phyloP scores from a whole-genome alignment of 345 rosid species.

The Salix exigua region DNA sequence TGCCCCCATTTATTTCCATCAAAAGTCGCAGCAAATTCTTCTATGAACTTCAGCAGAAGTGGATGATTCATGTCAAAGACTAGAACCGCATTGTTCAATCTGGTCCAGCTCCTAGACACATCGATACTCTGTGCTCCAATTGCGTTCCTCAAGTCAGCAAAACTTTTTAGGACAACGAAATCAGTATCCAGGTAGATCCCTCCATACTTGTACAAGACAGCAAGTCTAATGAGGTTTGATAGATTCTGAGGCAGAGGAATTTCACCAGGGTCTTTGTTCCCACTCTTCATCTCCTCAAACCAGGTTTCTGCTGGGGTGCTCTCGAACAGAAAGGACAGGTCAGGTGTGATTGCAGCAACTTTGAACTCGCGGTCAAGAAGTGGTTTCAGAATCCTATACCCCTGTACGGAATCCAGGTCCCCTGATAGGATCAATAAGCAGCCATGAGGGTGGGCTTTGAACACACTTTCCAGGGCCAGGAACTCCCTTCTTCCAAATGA shows the following conservation, averaged over 20 bases:
- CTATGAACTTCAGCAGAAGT: constrained; percentile 52
- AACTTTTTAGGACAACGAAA: constrained; percentile 57
- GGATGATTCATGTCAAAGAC: constrained; percentile 65
- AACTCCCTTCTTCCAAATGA: constrained; percentile 52
- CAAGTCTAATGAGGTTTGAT: constrained; percentile 66
- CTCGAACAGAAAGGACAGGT: constrained; percentile 47
- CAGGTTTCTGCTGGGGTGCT: constrained; percentile 71
- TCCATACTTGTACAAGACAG: constrained; percentile 67
- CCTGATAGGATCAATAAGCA: constrained; percentile 66
- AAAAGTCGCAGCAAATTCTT: constrained; percentile 68
- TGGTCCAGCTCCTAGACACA: constrained; percentile 54
- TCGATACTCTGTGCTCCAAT: constrained; percentile 75
- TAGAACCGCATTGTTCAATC: constrained; percentile 74
- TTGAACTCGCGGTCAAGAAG: constrained; percentile 44
- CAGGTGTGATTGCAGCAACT: constrained; percentile 55
- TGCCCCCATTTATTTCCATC: constrained; percentile 86
- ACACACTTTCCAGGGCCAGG: constrained; percentile 55
- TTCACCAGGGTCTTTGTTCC: constrained; percentile 67
- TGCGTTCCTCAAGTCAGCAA: constrained; percentile 47
- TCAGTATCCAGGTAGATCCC: constrained; percentile 76
- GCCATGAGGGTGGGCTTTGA: constrained; percentile 57
- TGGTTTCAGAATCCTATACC: constrained; percentile 53
- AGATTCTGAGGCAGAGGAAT: constrained; percentile 72
- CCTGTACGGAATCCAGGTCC: constrained; percentile 55
- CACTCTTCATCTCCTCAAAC: constrained; percentile 54